Evolutionary conservation across 2,329 filamentous ascomycete species (phyloP), one percentile per base, ranked within the genome.

Genomic region (Exophiala bonariae): DNA sequence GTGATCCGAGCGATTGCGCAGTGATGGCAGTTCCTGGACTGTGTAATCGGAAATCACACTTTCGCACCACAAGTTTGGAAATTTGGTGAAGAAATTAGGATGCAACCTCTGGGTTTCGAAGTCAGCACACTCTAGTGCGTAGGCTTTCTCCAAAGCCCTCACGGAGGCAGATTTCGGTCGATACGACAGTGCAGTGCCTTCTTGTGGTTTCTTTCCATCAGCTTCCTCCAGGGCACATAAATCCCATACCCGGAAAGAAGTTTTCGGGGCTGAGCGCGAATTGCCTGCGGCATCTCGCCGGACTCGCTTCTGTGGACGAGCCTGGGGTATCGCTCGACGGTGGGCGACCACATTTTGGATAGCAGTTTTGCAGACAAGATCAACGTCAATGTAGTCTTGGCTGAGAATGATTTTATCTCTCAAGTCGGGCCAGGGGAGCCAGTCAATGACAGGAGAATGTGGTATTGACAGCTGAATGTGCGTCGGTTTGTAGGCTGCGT

Each of bases 81-180:
- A 52, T 11, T 20, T 37, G 23, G 48, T 45, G 23, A 52, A 52
- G 37, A 52, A 52, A 7, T 36, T 8, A 37, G 41, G 33, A 13
- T 52, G 39, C 22, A 52, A 14, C 28, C 45, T 52, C 72, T 92
- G 95, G 33, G 80, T 76, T 9, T 86, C 89, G 34, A 97, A 85
- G 62, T 96, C 88, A 56, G 96, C 90, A 64, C 97, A 97, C 59
- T 97, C 93, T 3, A 73, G 54, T 68, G 97, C 91, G 61, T 82
- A 96, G 41, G 80, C 91, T 60, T 85, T 83, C 4, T 89, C 96
- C 56, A 97, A 74, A 1, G 85, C 79, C 10, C 39, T 30, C 20
- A 41, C 31, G 1, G 49, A 44, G n/a, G 44, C 39, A 28, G 34
- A 30, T 10, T 44, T 22, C 4, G 49, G 44, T 16, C 26, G 37